Percentiles rank a stretch among this genome's conserved stretches.
Conservation (phyloP, 2,329 filamentous ascomycete species). For the Fusarium agapanthi region DNA sequence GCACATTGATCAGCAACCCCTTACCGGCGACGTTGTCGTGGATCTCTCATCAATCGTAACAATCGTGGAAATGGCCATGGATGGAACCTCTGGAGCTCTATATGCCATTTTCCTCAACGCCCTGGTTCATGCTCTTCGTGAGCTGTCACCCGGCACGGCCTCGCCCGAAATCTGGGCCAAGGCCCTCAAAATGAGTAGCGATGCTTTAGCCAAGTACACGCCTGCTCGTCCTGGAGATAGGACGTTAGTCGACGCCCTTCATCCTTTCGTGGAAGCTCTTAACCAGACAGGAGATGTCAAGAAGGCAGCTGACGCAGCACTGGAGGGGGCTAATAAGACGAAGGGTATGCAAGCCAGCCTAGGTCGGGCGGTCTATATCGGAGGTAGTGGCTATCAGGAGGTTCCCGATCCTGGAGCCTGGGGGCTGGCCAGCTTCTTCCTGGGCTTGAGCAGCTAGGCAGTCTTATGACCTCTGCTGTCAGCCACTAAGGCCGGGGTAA, state of each 20-base stretch:
- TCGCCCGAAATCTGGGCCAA: constrained; percentile 61
- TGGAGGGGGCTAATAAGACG: constrained; percentile 80
- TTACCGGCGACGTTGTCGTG: constrained; percentile 62
- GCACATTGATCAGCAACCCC: constrained; percentile 54
- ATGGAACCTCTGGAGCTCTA: constrained; percentile 68
- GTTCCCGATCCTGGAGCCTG: constrained; percentile 74
- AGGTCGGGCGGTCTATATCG: constrained; percentile 62
- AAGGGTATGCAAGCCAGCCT: constrained; percentile 93
- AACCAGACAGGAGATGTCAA: constrained; percentile 70
- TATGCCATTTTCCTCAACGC: constrained; percentile 90
- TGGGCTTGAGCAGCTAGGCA: constrained; percentile 66
- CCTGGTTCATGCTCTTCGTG: constrained; percentile 70
- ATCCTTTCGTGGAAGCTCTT: constrained; percentile 84
- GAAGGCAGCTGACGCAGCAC: constrained; percentile 78
- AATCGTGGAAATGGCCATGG: constrained; percentile 66
- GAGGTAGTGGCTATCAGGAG: constrained; percentile 55
- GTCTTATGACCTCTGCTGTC: constrained; percentile 27
- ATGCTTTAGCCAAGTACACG: constrained; percentile 82
- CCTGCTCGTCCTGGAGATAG: constrained; percentile 89
- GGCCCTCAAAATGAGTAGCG: constrained; percentile 76
- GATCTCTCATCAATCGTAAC: constrained; percentile 63
- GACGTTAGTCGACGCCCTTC: constrained; percentile 88
- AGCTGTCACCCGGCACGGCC: constrained; percentile 51
- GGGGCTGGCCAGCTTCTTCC: constrained; percentile 81
- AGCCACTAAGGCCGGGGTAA: not conserved